Conservation (phyloP, 192 early-diverging fungal genomes). For the Gaertneriomyces semiglobifer region DNA sequence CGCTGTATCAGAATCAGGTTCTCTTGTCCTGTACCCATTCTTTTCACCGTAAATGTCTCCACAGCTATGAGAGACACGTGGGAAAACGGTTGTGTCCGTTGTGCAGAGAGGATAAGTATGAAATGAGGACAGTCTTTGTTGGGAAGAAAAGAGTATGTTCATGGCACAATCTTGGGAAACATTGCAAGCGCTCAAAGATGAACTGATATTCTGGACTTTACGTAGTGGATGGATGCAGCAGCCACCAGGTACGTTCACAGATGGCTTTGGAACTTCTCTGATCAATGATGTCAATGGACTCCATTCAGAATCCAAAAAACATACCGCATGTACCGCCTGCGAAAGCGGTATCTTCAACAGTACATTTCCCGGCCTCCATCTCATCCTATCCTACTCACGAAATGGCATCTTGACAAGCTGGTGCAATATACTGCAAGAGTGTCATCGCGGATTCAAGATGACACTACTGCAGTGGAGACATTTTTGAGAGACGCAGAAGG, state of each 20-base stretch:
- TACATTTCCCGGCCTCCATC: background rate
- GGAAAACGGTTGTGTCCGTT: constrained; percentile 16
- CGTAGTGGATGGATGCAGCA: background rate
- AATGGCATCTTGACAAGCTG: constrained; percentile 23
- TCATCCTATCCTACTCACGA: constrained; percentile 15
- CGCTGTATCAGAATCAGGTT: constrained; percentile 16
- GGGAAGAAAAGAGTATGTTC: constrained; percentile 5
- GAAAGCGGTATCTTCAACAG: constrained; percentile 5
- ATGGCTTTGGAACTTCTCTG: too few relatives aligned
- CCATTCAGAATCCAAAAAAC: constrained; percentile 20
- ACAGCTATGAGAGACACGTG: constrained; percentile 23
- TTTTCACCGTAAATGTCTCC: constrained; percentile 21
- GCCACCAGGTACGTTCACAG: background rate
- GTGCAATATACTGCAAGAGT: background rate
- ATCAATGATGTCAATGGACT: background rate
- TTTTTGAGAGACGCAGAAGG: background rate
- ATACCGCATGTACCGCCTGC: constrained; percentile 5
- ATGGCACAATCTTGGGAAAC: background rate
- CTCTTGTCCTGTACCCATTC: constrained; percentile 22
- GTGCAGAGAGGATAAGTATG: constrained; percentile 21
- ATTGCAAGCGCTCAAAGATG: background rate
- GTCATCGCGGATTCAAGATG: background rate
- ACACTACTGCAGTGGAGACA: background rate
- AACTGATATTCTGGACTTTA: background rate
- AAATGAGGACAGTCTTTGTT: constrained; percentile 16